These are phyloP conservation scores for Paraglomus occultum DNA, from an alignment of 192 early-diverging fungal species.

Conservation along the genomic window DNA sequence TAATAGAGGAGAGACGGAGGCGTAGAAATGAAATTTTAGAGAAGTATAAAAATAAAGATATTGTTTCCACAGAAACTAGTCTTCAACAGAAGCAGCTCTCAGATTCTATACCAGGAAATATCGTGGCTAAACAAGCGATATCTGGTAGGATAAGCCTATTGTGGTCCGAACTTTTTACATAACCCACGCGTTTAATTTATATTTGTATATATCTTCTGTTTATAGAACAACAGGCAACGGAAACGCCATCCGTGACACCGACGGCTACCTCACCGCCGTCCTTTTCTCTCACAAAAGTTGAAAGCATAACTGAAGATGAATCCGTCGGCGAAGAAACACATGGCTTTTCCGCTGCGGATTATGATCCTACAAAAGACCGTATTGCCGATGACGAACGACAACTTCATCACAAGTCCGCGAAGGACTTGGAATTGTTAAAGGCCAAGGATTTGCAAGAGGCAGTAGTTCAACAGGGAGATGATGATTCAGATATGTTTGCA, in stretches of 20 bases:
- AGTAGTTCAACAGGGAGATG: slow-evolving; percentile 37
- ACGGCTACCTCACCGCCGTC: slow-evolving; percentile 28
- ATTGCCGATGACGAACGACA: slow-evolving; percentile 67
- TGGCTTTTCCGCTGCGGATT: slow-evolving; percentile 68
- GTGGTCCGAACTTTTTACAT: not conserved
- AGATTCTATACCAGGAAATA: slow-evolving; percentile 30
- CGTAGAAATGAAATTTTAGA: slow-evolving; percentile 73
- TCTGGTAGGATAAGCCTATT: slow-evolving; percentile 4
- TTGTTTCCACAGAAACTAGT: slow-evolving; percentile 32
- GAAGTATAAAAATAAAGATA: slow-evolving; percentile 57
- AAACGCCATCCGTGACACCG: slow-evolving; percentile 27
- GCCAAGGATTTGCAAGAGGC: slow-evolving; percentile 49
- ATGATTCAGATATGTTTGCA: slow-evolving; percentile 62
- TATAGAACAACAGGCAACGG: slow-evolving; percentile 33
- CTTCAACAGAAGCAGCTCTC: slow-evolving; percentile 5
- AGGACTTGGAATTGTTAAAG: slow-evolving; percentile 47
- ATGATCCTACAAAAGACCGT: slow-evolving; percentile 73
- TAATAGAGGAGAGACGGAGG: slow-evolving; percentile 84
- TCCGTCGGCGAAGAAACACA: slow-evolving; percentile 32
- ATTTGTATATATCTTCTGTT: slow-evolving; percentile 33
- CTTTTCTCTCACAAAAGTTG: slow-evolving; percentile 38
- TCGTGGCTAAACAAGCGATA: slow-evolving; percentile 24
- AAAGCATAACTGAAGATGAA: slow-evolving; percentile 25
- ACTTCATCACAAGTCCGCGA: slow-evolving; percentile 42
- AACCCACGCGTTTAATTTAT: slow-evolving; percentile 11